These are phyloP conservation scores for Macadamia integrifolia DNA, from an alignment of 164 flowering plant species.

Conservation along the genomic window DNA sequence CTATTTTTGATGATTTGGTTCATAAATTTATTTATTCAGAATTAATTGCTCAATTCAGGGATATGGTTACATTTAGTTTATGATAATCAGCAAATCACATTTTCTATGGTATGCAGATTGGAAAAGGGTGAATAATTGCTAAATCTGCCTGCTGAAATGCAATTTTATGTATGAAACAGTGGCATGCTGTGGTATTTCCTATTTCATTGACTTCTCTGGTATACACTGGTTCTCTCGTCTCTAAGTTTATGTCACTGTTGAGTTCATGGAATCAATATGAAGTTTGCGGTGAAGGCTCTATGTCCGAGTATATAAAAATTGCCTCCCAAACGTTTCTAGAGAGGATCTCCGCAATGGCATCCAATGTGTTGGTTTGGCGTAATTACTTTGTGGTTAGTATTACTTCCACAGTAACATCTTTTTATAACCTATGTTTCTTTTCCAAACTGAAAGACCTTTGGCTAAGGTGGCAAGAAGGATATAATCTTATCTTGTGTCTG, in stretches of 20 bases:
- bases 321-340: slow-evolving; percentile 13
- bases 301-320: slow-evolving; percentile 16
- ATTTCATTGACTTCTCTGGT: slow-evolving; percentile 70
- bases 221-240: slow-evolving; percentile 68
- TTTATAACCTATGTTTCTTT: not conserved
- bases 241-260: slow-evolving; percentile 32
- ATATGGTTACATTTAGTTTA: slow-evolving; percentile 4
- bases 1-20: not conserved
- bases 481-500: too few relatives aligned
- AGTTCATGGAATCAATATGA: slow-evolving; percentile 37
- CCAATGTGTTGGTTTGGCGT: slow-evolving; percentile 69
- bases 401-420: slow-evolving; percentile 1
- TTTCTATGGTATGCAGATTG: slow-evolving; percentile 42
- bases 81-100: slow-evolving; percentile 21
- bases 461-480: too few relatives aligned
- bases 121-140: slow-evolving; percentile 32
- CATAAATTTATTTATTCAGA: not conserved
- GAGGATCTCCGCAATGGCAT: slow-evolving; percentile 28
- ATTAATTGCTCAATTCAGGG: not conserved
- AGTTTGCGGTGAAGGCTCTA: slow-evolving; percentile 12
- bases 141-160: slow-evolving; percentile 39
- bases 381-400: slow-evolving; percentile 76
- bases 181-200: slow-evolving; percentile 78
- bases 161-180: slow-evolving; percentile 80
- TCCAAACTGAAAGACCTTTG: too few relatives aligned